phyloP scores from a whole-genome alignment of 169 alveolate species.

The Cryptosporidium sp. region DNA sequence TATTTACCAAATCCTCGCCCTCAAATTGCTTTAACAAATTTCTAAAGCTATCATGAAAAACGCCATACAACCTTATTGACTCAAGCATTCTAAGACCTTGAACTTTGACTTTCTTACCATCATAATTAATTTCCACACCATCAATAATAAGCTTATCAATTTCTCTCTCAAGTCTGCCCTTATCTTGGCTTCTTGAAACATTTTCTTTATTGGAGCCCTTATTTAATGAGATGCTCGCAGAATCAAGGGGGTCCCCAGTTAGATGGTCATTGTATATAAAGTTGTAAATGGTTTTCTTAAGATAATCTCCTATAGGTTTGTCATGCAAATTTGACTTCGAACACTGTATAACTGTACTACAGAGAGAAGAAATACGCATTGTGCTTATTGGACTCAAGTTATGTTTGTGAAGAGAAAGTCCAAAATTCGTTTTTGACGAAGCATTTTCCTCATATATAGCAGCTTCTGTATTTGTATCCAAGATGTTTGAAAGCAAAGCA shows the following conservation, averaged over 20 bases:
- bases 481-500: slow-evolving; percentile 30
- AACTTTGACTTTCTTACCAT: slow-evolving; percentile 8
- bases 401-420: slow-evolving; percentile 19
- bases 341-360: slow-evolving; percentile 19
- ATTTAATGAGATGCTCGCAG: background rate
- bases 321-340: background rate
- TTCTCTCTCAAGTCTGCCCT: slow-evolving; percentile 9
- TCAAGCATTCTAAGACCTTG: slow-evolving; percentile 50
- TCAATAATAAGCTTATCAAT: slow-evolving; percentile 25
- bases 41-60: slow-evolving; percentile 49
- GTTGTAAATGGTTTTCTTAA: slow-evolving; percentile 24
- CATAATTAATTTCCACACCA: slow-evolving; percentile 13
- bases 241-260: slow-evolving; percentile 11
- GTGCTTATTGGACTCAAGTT: slow-evolving; percentile 22
- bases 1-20: background rate
- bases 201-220: background rate
- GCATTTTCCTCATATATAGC: slow-evolving; percentile 33
- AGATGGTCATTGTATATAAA: slow-evolving; percentile 37
- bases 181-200: background rate
- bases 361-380: background rate
- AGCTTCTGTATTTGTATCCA: slow-evolving; percentile 35
- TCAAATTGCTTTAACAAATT: background rate
- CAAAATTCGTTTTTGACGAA: slow-evolving; percentile 25
- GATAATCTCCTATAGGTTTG: background rate
- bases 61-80: slow-evolving; percentile 48